Percentiles rank a stretch among this genome's conserved stretches.
Evolutionary conservation across 192 early-diverging fungal genomes (phyloP).

Genomic region (Rhizophagus clarus): DNA sequence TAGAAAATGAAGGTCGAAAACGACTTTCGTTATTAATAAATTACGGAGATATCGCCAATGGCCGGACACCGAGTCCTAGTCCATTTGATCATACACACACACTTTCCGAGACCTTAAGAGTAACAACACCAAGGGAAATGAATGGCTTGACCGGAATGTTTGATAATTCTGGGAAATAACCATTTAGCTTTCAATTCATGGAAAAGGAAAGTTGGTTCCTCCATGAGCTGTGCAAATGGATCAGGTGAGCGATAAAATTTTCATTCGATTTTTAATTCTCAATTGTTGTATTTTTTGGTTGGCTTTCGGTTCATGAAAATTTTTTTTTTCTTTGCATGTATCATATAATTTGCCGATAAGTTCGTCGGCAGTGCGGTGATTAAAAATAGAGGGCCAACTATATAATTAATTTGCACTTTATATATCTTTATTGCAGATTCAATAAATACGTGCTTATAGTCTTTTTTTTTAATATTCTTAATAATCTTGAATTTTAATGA

Average conservation of each 20-base stretch:
- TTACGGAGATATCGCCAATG: neutral
- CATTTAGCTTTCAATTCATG: neutral
- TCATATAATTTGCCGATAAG: neutral
- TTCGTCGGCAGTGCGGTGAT: conserved; percentile 15
- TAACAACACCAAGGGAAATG: conserved; percentile 27
- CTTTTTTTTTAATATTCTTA: neutral
- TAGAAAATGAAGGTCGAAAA: conserved; percentile 8
- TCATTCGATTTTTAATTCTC: neutral
- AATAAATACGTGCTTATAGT: neutral
- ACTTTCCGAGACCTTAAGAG: conserved; percentile 30
- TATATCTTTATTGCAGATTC: neutral
- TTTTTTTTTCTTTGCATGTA: conserved; percentile 3
- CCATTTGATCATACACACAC: conserved; percentile 24
- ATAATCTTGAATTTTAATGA: neutral
- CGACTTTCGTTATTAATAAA: conserved; percentile 12
- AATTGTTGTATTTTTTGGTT: neutral
- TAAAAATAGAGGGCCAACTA: neutral
- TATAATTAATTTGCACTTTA: neutral
- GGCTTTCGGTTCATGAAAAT: neutral
- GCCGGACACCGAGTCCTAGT: conserved; percentile 16
- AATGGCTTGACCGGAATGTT: conserved; percentile 21
- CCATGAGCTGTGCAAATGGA: conserved; percentile 9
- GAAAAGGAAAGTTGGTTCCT: neutral
- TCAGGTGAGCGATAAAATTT: conserved; percentile 11
- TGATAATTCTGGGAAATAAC: conserved; percentile 23